Percentiles rank a stretch among this genome's conserved stretches.
Evolutionary conservation across 2,329 filamentous ascomycete genomes (phyloP).

Genomic region (Cordyceps tenuipes): DNA sequence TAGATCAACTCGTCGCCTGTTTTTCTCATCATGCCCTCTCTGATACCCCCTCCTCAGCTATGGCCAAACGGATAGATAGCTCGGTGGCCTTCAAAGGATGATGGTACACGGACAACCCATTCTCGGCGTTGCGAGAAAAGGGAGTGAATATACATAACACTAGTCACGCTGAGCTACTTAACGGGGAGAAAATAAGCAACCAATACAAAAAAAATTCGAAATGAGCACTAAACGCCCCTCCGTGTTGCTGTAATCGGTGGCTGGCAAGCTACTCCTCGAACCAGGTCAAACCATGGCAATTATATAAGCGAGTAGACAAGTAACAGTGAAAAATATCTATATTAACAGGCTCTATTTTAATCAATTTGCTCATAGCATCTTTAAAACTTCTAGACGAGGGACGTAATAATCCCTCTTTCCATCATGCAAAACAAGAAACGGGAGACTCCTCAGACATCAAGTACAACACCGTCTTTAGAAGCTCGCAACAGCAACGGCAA

Average conservation of each 20-base stretch:
- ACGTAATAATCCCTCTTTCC: neutral
- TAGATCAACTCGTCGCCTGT: neutral
- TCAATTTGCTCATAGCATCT: constrained; percentile 8
- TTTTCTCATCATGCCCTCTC: neutral
- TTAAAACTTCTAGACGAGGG: neutral
- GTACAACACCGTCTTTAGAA: constrained; percentile 42
- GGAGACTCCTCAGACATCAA: neutral
- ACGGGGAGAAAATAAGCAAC: neutral
- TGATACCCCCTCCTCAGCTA: neutral
- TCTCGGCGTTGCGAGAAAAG: neutral
- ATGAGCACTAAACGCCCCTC: neutral
- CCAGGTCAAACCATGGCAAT: no score
- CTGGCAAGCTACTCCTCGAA: no score
- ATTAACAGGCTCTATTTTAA: constrained; percentile 11
- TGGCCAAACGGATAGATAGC: neutral
- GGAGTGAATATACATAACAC: neutral
- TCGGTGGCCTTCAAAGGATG: neutral
- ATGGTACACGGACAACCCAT: neutral
- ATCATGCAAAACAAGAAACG: constrained; percentile 5
- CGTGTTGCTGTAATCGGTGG: no score
- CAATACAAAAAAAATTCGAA: neutral
- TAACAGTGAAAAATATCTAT: constrained; percentile 5
- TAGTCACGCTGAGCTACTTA: neutral
- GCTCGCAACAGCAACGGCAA: constrained; percentile 82
- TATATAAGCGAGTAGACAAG: neutral